Base-by-base conservation (phyloP, 2,329 filamentous ascomycete genomes). In the Podosphaera leucotricha region DNA sequence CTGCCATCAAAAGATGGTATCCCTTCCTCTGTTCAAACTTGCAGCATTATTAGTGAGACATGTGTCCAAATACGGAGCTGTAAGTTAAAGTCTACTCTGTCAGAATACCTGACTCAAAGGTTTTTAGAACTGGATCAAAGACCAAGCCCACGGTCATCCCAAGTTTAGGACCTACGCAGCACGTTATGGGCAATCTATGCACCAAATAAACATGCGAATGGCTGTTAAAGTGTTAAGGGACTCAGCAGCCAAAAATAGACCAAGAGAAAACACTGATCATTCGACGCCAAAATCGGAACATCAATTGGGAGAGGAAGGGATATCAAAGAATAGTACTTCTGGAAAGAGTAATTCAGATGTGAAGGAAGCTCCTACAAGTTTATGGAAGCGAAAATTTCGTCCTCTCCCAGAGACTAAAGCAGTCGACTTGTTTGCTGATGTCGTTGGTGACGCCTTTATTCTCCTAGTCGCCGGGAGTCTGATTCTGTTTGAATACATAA, bases 1-100 rank as follows among this genome's bases (percentile, higher is more conserved):
- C 3, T 33, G 13, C 28, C 6, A 6, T 11, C 8, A 3, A 45
- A 49, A 53, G 33, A 78, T 79, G 75, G 74, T 78, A 38, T 67
- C 73, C 45, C 63, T 79, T 35, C 75, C 75, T 18, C 63, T 79
- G 16, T 79, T 79, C 61, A 79, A 79, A 62, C 70, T 78, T 50
- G 74, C 68, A 19, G 60, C 73, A 45, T 64, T 78, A 40, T 74
- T 78, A 51, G 64, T 78, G 54, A 68, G 72, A 52, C 74, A 78
- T 55, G 61, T 78, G 44, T 78, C 74, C 45, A 78, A 78, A 61
- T 78, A 78, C 64, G 74, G 74, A 55, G 74, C 75, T 45, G 74
- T 78, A 68, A 52, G 72, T 61, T 20, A 44, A 16, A 11, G 20
- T 21, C 18, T 19, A 16, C 8, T 37, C 20, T 20, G 7, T 24